Evolutionary conservation across 129 eudicot genomes (phyloP).

Genomic region (Gnaphalium uliginosum): DNA sequence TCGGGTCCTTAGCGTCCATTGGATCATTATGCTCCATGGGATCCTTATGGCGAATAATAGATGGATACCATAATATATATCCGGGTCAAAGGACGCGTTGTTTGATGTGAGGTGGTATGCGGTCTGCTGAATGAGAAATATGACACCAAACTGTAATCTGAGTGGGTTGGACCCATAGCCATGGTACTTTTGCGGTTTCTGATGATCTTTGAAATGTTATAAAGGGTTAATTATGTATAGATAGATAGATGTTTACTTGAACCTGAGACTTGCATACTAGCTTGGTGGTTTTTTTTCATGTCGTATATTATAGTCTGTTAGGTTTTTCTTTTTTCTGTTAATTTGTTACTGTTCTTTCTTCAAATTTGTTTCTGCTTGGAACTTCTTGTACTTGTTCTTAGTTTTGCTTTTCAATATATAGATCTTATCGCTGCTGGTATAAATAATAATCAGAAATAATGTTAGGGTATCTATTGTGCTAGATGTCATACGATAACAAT

Average conservation of each 20-base stretch:
- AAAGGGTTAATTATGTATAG: neutral
- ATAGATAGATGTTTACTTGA: slow-evolving; percentile 14
- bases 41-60: slow-evolving; percentile 37
- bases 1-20: no score
- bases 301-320: no score
- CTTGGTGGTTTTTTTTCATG: no score
- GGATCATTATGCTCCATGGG: slow-evolving; percentile 19
- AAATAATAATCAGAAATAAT: no score
- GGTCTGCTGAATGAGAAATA: slow-evolving; percentile 27
- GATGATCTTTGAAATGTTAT: neutral
- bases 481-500: no score
- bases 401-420: no score
- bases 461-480: no score
- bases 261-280: neutral
- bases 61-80: slow-evolving; percentile 47
- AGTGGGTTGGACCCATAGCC: slow-evolving; percentile 28
- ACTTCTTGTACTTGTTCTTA: no score
- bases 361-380: no score
- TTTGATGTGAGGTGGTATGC: slow-evolving; percentile 2
- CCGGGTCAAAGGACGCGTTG: slow-evolving; percentile 8
- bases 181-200: neutral
- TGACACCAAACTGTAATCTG: slow-evolving; percentile 40
- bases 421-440: no score
- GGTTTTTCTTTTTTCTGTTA: no score
- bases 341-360: no score